These are phyloP conservation scores for Suhomyces anneliseae DNA, from an alignment of 1,139 yeast species.

Conservation along the genomic window DNA sequence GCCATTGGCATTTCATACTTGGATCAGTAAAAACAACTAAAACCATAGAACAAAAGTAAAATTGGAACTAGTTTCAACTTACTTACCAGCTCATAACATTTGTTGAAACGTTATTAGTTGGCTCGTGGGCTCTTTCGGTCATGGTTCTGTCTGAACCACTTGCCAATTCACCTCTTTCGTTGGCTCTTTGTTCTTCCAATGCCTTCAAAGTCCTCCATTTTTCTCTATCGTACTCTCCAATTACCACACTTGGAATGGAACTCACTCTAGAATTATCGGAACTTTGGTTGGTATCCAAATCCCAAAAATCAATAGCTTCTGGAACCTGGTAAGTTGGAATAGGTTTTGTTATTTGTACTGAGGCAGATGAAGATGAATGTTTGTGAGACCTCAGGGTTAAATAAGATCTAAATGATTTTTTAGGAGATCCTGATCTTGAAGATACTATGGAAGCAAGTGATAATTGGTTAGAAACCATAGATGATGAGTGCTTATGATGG, in stretches of 20 bases:
- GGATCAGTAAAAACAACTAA: too few relatives aligned
- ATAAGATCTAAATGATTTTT: conserved; percentile 28
- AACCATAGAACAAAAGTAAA: too few relatives aligned
- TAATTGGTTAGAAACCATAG: conserved; percentile 31
- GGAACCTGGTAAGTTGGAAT: conserved; percentile 2
- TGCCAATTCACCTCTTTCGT: not conserved
- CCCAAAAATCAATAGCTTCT: conserved; percentile 37
- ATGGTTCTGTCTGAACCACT: not conserved
- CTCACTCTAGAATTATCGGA: conserved; percentile 44
- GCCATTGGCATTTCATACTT: too few relatives aligned
- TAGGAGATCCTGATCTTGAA: conserved; percentile 32
- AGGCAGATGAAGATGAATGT: conserved; percentile 16
- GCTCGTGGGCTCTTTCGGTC: not conserved
- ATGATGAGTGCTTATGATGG: conserved; percentile 27
- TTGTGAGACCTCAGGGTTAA: conserved; percentile 17
- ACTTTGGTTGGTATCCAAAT: conserved; percentile 36
- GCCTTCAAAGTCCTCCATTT: conserved; percentile 58
- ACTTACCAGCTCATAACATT: too few relatives aligned
- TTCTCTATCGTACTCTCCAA: conserved; percentile 65
- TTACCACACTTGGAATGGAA: conserved; percentile 57
- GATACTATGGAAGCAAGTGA: conserved; percentile 29
- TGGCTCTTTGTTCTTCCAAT: conserved; percentile 14
- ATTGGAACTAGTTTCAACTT: too few relatives aligned
- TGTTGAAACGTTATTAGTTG: too few relatives aligned
- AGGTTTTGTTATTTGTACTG: conserved; percentile 5